Percentiles rank a stretch among this genome's conserved stretches.
Conservation (phyloP, 768 basidiomycete genomes). For the Auricularia cornea region DNA sequence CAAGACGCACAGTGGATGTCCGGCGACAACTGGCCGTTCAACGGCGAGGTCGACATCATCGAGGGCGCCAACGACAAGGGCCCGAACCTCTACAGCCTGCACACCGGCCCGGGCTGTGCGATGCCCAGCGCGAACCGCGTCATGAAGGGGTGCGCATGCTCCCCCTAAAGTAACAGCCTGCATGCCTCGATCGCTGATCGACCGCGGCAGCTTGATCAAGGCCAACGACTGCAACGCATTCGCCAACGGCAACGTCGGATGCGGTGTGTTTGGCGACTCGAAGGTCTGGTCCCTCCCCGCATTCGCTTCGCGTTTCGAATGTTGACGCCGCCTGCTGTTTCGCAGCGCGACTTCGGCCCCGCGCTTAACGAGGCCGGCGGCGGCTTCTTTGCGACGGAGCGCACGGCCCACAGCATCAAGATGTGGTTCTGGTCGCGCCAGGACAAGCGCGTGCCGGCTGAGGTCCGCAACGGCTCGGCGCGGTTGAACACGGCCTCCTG, state of each 20-base stretch:
- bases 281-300: background rate
- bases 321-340: background rate
- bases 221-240: slow-evolving; percentile 42
- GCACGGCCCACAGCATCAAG: slow-evolving; percentile 49
- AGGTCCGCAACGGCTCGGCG: slow-evolving; percentile 21
- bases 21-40: background rate
- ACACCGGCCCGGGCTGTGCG: background rate
- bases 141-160: background rate
- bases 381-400: slow-evolving; percentile 46
- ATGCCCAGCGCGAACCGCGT: background rate
- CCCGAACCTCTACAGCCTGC: background rate
- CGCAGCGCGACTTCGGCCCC: slow-evolving; percentile 36
- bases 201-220: background rate
- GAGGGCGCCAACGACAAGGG: background rate
- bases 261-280: slow-evolving; percentile 33
- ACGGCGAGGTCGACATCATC: background rate
- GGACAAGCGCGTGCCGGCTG: background rate
- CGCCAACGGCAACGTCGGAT: slow-evolving; percentile 45
- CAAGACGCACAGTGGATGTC: background rate
- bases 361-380: slow-evolving; percentile 51
- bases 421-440: slow-evolving; percentile 63
- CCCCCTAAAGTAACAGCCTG: background rate
- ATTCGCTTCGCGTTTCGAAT: background rate
- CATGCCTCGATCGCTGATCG: background rate
- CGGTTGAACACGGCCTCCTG: slow-evolving; percentile 41